Evolutionary conservation across 1,139 yeast species (phyloP), one percentile per base, ranked within the genome.

Genomic region (Komagataea norvegica): DNA sequence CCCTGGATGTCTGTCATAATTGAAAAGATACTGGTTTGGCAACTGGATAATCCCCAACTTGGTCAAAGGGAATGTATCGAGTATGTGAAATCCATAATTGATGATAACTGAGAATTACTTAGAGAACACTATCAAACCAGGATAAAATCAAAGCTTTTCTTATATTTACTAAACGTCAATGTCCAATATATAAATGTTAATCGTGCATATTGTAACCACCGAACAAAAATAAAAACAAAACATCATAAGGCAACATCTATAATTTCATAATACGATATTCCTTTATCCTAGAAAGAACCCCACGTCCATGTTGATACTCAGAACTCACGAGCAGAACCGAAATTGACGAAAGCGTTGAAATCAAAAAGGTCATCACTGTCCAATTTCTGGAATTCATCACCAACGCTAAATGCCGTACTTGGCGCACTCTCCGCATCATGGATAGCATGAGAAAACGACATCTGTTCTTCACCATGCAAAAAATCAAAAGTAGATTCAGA

Each of bases 1-100:
- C 88, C 89, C 5, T 87, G 96, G 95, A 68, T 87, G 70, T 68
- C 76, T 8, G 60, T 61, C 21, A 62, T 79, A 9, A 71, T 75
- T 41, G 75, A 74, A 11, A 61, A 68, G 31, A 69, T 85, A 8
- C 57, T 86, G 31, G 60, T 67, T 11, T 82, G 89, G 85, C 96
- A 88, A 59, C 64, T 87, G 42, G 88, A 82, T 45, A 60, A 85
- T 49, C 94, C 94, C 0, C 53, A 51, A 0, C 69, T 70, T 8
- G 56, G 71, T 1, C 65, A 63, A 36, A 75, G 71, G 1, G 79
- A 81, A 26, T 73, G 87, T 55, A 48, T 78, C 29, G 67, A 61
- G 14, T 70, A 64, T 49, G 59, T 77, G 22, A 37, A 34, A 22
- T 29, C 41, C 8, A 32, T 32, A 16, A 33, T 33, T 15, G 34